Percentiles rank a stretch among this genome's conserved stretches.
phyloP scores from a whole-genome alignment of 371 early-diverging fungal genomes.

The Mucor mucedo region DNA sequence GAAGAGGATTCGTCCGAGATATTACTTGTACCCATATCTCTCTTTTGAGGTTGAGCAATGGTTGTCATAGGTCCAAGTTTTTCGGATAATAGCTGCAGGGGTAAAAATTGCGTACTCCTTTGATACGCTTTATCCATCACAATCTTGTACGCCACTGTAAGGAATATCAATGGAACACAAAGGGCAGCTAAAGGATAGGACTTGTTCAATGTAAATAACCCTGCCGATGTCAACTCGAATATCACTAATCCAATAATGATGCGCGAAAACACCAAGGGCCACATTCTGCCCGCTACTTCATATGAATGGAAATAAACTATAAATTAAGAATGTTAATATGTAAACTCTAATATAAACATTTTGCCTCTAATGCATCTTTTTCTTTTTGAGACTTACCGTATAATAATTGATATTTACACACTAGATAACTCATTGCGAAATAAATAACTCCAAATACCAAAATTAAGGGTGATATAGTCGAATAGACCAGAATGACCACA shows the following conservation, averaged over 20 bases:
- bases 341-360: not conserved
- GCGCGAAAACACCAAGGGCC: slow-evolving; percentile 75
- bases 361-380: not conserved
- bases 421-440: slow-evolving; percentile 72
- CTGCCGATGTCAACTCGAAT: slow-evolving; percentile 81
- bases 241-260: slow-evolving; percentile 74
- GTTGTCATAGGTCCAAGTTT: slow-evolving; percentile 47
- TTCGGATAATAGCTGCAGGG: slow-evolving; percentile 49
- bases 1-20: not conserved
- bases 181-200: slow-evolving; percentile 54
- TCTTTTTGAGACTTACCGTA: slow-evolving; percentile 51
- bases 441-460: slow-evolving; percentile 78
- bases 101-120: slow-evolving; percentile 56
- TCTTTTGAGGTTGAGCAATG: slow-evolving; percentile 9
- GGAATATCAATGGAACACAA: slow-evolving; percentile 53
- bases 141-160: slow-evolving; percentile 61
- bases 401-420: slow-evolving; percentile 76
- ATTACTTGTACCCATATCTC: not conserved
- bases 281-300: slow-evolving; percentile 80
- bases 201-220: slow-evolving; percentile 69
- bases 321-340: not conserved
- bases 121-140: slow-evolving; percentile 64
- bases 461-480: slow-evolving; percentile 83
- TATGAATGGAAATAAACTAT: slow-evolving; percentile 78
- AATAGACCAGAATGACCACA: slow-evolving; percentile 77